Evolutionary conservation across 371 early-diverging fungal genomes (phyloP).

Genomic region (Fennellomyces sp.): DNA sequence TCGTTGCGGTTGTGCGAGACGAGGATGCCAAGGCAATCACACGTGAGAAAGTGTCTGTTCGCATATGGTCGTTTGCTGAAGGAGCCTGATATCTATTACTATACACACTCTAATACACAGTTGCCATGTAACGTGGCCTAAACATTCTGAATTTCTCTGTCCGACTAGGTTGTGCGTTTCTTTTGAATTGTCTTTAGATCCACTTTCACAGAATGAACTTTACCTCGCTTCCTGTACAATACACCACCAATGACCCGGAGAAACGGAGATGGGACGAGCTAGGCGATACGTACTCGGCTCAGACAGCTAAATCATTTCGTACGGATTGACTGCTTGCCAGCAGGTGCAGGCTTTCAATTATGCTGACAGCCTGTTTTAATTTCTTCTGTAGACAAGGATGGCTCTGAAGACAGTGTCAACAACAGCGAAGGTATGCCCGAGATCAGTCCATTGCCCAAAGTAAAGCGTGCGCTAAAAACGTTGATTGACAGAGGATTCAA

Average conservation of each 20-base stretch:
- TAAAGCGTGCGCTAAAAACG: neutral
- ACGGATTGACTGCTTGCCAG: neutral
- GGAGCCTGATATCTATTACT: neutral
- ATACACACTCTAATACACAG: too few relatives aligned
- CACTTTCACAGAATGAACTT: too few relatives aligned
- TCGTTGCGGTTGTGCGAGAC: slow-evolving; percentile 28
- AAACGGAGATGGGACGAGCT: slow-evolving; percentile 11
- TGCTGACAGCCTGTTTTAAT: neutral
- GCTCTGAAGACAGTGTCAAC: slow-evolving; percentile 8
- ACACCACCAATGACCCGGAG: neutral
- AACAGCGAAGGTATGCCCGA: slow-evolving; percentile 8
- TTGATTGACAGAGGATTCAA: slow-evolving; percentile 6
- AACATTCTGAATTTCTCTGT: too few relatives aligned
- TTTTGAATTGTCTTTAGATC: too few relatives aligned
- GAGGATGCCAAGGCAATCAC: neutral
- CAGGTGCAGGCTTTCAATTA: neutral
- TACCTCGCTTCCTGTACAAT: neutral
- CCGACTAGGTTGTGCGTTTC: too few relatives aligned
- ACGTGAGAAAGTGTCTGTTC: slow-evolving; percentile 7
- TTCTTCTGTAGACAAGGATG: slow-evolving; percentile 9
- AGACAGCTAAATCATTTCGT: neutral
- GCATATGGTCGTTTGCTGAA: slow-evolving; percentile 27
- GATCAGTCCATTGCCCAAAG: neutral
- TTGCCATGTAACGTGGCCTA: too few relatives aligned
- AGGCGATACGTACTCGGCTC: neutral